Evolutionary conservation across 108 stramenopile species (phyloP).

Genomic region (Skeletonema potamos): DNA sequence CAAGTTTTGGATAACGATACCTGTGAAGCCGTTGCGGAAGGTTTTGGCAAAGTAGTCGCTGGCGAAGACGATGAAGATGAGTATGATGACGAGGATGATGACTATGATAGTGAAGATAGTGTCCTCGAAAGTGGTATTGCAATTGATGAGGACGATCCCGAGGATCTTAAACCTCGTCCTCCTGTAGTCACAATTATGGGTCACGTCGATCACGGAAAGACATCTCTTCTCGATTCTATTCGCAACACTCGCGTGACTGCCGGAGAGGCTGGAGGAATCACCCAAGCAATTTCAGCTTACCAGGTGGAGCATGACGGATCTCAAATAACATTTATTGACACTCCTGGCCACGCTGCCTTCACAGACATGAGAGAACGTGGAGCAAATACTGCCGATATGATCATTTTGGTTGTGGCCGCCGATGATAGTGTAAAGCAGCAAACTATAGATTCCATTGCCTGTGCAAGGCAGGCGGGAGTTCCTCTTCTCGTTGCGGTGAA

Average conservation of each 20-base stretch:
- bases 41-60: conserved; percentile 85
- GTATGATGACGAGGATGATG: conserved; percentile 70
- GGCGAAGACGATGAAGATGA: conserved; percentile 59
- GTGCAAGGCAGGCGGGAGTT: conserved; percentile 90
- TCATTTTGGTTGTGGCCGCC: conserved; percentile 98
- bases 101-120: conserved; percentile 53
- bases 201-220: conserved; percentile 99
- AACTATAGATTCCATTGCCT: conserved; percentile 96
- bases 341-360: conserved; percentile 99
- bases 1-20: conserved; percentile 86
- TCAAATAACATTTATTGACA: conserved; percentile 97
- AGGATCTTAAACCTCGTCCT: conserved; percentile 73
- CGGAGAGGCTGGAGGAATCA: conserved; percentile 99
- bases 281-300: conserved; percentile 96
- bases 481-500: conserved; percentile 97
- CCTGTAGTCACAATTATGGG: conserved; percentile 99
- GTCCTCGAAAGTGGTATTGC: conserved; percentile 70
- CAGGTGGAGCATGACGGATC: conserved; percentile 76
- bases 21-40: conserved; percentile 84
- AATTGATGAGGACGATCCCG: conserved; percentile 72
- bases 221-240: conserved; percentile 95
- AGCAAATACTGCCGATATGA: conserved; percentile 97
- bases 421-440: conserved; percentile 99
- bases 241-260: conserved; percentile 89
- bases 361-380: conserved; percentile 96